Conservation (phyloP, 2,329 filamentous ascomycete species). For the Ophiostoma angusticollis region DNA sequence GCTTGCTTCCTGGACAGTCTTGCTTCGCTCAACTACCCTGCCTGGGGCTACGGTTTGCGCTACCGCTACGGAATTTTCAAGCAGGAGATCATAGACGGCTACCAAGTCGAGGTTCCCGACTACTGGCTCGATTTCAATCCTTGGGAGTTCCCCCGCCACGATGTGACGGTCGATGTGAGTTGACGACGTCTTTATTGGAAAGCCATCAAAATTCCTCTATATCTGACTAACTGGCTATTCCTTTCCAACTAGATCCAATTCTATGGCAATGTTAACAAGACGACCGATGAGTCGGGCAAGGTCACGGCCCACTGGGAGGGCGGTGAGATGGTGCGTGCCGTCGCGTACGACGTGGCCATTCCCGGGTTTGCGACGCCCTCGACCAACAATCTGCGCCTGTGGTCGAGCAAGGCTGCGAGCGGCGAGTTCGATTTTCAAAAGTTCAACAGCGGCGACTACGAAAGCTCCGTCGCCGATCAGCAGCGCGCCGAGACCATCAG, state of each 20-base stretch:
- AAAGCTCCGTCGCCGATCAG: conserved; percentile 94
- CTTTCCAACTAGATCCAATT: conserved; percentile 59
- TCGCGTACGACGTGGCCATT: conserved; percentile 86
- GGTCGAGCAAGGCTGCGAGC: conserved; percentile 94
- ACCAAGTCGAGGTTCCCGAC: conserved; percentile 95
- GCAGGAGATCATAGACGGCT: conserved; percentile 95
- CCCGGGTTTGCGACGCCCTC: conserved; percentile 81
- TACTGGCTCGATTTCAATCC: conserved; percentile 99
- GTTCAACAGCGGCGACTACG: conserved; percentile 97
- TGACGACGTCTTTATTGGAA: not conserved
- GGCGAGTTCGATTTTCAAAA: conserved; percentile 99
- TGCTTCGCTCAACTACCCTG: conserved; percentile 86
- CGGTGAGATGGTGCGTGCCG: conserved; percentile 81
- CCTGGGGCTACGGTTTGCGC: conserved; percentile 92
- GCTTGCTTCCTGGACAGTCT: conserved; percentile 96
- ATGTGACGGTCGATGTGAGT: conserved; percentile 76
- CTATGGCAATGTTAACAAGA: conserved; percentile 71
- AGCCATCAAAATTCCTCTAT: too few relatives aligned
- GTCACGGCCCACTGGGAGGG: conserved; percentile 70
- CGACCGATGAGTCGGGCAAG: conserved; percentile 65
- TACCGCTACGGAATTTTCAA: conserved; percentile 99
- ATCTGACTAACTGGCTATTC: too few relatives aligned
- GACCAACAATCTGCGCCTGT: conserved; percentile 92
- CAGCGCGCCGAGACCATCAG: conserved; percentile 99
- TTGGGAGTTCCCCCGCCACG: conserved; percentile 94